Base-by-base conservation (phyloP, 2,329 filamentous ascomycete species). In the Basipetospora chlamydospora region DNA sequence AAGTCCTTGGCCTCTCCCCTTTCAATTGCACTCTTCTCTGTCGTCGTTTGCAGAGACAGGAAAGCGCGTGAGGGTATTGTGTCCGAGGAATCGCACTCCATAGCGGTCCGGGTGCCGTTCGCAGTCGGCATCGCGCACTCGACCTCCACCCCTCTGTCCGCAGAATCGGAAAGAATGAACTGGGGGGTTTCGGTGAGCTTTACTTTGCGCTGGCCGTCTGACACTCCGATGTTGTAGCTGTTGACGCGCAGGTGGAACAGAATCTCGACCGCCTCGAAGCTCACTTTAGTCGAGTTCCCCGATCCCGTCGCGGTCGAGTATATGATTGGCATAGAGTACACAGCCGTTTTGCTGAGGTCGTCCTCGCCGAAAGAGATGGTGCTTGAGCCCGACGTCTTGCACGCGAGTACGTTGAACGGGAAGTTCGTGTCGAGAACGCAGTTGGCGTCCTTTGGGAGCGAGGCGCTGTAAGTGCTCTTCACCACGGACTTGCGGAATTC, bases 211-310 rank as follows among this genome's bases (percentile, higher is more conserved):
- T 21, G 16, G 16, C 34, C 38, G 16, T 34, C 11, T 4, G 18
- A 9, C 6, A 44, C 38, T 3, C 18, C 20, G 13, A 39, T 15
- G n/a, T 39, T 30, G 42, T 51, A 52, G 3, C 42, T 46, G 37
- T 47, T 46, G 35, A 49, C 45, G 32, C 51, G 52, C 28, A 54
- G 47, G 23, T 51, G 47, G n/a, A 52, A 43, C 9, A 52, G 39
- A 11, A 49, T 43, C 39, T 54, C 51, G 7, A 45, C 38, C 15
- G 51, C 51, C 12, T 46, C 42, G 39, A 51, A 49, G 10, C 16
- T 25, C 13, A 33, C 10, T 6, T 31, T 18, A 4, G 26, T 23
- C 3, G 31, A 22, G 4, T 35, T 30, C 7, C 40, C 43, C 3
- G 33, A 22, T 3, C 32, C 34, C 12, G 39, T 42, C 26, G 41